Percentiles rank a stretch among this genome's conserved stretches.
phyloP scores from a whole-genome alignment of 495 filamentous ascomycete genomes.

The Neurospora tetraspora region DNA sequence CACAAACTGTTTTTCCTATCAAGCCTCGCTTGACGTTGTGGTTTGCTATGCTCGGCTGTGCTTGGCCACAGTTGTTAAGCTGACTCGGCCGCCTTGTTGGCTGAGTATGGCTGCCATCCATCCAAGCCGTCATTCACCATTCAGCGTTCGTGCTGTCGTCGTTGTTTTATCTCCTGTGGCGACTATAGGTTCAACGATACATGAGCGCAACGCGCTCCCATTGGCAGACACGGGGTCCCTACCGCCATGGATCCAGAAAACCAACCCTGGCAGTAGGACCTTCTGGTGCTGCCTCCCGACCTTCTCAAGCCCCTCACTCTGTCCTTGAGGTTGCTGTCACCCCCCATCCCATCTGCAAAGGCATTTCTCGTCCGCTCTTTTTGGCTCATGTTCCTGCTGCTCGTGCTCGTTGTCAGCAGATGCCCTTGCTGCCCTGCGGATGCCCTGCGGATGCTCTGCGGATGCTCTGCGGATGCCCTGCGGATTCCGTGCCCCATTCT shows the following conservation, averaged over 20 bases:
- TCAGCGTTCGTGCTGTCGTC: neutral
- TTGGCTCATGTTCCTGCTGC: neutral
- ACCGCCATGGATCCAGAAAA: neutral
- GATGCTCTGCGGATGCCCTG: neutral
- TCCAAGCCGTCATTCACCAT: neutral
- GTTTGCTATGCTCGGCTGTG: neutral
- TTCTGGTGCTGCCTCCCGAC: neutral
- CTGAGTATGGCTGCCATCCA: neutral
- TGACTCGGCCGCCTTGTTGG: neutral
- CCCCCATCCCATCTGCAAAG: neutral
- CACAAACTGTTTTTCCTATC: neutral
- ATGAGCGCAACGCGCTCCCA: neutral
- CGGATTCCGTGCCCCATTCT: neutral
- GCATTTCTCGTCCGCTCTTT: neutral
- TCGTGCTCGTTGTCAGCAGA: neutral
- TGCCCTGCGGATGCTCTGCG: neutral
- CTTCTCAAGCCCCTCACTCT: neutral
- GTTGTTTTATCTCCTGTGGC: neutral
- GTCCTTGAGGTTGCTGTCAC: neutral
- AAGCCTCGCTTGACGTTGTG: slow-evolving; percentile 3
- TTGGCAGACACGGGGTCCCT: neutral
- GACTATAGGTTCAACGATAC: neutral
- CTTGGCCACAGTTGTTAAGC: neutral
- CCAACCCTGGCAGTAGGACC: neutral
- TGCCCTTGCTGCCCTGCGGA: neutral